Percentiles rank a stretch among this genome's conserved stretches.
Conservation (phyloP, 148 eudicot genomes). For the Arctostaphylos glauca region DNA sequence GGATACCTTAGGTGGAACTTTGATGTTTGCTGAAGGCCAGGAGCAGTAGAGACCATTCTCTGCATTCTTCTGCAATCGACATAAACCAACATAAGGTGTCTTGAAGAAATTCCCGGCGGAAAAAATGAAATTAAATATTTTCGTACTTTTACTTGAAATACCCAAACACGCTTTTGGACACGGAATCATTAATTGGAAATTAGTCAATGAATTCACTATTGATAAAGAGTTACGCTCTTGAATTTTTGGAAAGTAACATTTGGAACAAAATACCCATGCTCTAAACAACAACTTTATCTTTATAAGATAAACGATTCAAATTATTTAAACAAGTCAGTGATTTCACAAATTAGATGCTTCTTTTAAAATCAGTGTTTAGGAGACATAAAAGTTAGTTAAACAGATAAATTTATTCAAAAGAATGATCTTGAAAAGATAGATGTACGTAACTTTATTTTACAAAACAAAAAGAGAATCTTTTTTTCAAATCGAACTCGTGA, state of each 20-base stretch:
- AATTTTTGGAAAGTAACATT: background rate
- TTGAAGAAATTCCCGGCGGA: background rate
- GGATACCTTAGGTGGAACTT: background rate
- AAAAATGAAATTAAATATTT: background rate
- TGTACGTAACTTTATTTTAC: no score
- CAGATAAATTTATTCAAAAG: no score
- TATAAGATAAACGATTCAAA: background rate
- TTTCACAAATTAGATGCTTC: no score
- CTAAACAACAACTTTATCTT: background rate
- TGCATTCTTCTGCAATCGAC: background rate
- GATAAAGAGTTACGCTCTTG: background rate
- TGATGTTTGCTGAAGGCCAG: background rate
- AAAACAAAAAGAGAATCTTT: no score
- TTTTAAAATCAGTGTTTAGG: no score
- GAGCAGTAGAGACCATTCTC: background rate
- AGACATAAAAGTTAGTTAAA: no score
- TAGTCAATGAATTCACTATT: background rate
- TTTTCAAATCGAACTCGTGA: no score
- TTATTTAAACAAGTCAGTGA: background rate
- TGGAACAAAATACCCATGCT: background rate
- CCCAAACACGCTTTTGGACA: background rate
- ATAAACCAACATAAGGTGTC: background rate
- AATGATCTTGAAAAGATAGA: no score
- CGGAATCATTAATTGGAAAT: background rate
- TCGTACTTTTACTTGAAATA: background rate